These are phyloP conservation scores for Helotiales sp. DNA, from an alignment of 2,329 filamentous ascomycete genomes.

Conservation along the genomic window DNA sequence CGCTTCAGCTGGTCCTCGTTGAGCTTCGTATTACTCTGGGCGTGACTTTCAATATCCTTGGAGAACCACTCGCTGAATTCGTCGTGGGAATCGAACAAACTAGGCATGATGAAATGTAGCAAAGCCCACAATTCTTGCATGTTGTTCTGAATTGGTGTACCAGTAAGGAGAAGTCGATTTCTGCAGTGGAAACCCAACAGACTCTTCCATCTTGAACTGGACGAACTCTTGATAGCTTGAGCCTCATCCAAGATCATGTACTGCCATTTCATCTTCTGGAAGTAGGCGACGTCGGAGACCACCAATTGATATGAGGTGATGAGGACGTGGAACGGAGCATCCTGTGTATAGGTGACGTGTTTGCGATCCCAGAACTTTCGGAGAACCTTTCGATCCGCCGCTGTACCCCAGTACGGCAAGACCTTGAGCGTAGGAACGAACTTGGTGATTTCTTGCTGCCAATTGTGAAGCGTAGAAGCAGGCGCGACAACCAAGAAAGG, in stretches of 20 bases:
- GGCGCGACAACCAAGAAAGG: conserved; percentile 96
- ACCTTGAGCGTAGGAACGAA: conserved; percentile 97
- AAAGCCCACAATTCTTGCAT: conserved; percentile 99
- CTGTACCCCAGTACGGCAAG: conserved; percentile 95
- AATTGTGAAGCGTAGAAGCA: conserved; percentile 96
- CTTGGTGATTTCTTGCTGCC: conserved; percentile 96
- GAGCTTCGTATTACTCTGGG: conserved; percentile 98
- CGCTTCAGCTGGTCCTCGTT: conserved; percentile 98
- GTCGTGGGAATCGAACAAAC: conserved; percentile 91
- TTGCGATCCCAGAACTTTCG: conserved; percentile 99
- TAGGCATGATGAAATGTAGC: conserved; percentile 99
- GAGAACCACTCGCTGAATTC: conserved; percentile 95
- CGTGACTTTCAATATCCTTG: conserved; percentile 96
- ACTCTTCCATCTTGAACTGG: conserved; percentile 96
- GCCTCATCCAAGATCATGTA: conserved; percentile 99
- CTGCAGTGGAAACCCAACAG: conserved; percentile 92
- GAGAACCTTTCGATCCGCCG: conserved; percentile 90
- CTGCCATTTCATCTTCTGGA: conserved; percentile 99
- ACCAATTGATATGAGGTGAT: conserved; percentile 98
- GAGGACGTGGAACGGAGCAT: conserved; percentile 93
- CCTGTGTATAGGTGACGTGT: conserved; percentile 91
- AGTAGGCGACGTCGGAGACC: conserved; percentile 93
- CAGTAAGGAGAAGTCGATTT: conserved; percentile 90
- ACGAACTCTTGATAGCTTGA: conserved; percentile 97
- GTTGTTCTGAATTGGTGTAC: conserved; percentile 99